Base-by-base conservation (phyloP, 1,284 basidiomycete genomes). In the Porogramme epimiltina region DNA sequence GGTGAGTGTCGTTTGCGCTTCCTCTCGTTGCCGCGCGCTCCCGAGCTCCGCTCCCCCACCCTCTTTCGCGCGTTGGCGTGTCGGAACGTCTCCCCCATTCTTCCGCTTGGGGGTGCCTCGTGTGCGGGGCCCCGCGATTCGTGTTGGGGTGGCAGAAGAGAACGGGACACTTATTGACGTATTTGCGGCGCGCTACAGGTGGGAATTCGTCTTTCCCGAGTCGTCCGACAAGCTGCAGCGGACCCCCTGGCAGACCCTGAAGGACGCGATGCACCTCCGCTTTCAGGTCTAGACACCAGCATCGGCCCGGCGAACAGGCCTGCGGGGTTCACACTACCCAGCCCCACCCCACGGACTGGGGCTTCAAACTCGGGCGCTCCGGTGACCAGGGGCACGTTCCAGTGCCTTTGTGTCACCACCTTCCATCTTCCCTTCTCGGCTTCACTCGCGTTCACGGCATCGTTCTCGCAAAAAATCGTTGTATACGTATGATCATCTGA, bases 1-100 rank as follows among this genome's bases (percentile, higher is more conserved):
- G 80, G 76, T 91, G 76, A 69, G 87, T 62, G 6, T 31, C 28
- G 4, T 40, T 26, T n/a, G 16, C 22, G 18, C 28, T 45, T 19
- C 33, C 18, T 33, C 28, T 10, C 26, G 33, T 22, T 31, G 11
- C 38, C 20, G 34, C 22, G 20, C 42, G 9, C 33, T 28, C 45
- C 23, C 18, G 8, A 16, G 22, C 31, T 37, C 37, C 19, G 6
- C 20, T 34, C 33, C 49, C 20, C 34, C 33, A 37, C 28, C 23
- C 11, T 37, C 31, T 16, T 24, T 47, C 33, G 23, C 15, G 9
- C 28, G 28, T 31, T 6, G 13, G n/a, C n/a, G n/a, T 43, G n/a
- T 19, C 18, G 19, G 15, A 19, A 19, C 22, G 9, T n/a, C 28
- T n/a, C 40, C 42, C 18, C 20, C 26, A 31, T 26, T 19, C 28